Percentiles rank a stretch among this genome's conserved stretches.
phyloP scores from a whole-genome alignment of 768 basidiomycete species.

The Phlebiopsis flavidoalba region DNA sequence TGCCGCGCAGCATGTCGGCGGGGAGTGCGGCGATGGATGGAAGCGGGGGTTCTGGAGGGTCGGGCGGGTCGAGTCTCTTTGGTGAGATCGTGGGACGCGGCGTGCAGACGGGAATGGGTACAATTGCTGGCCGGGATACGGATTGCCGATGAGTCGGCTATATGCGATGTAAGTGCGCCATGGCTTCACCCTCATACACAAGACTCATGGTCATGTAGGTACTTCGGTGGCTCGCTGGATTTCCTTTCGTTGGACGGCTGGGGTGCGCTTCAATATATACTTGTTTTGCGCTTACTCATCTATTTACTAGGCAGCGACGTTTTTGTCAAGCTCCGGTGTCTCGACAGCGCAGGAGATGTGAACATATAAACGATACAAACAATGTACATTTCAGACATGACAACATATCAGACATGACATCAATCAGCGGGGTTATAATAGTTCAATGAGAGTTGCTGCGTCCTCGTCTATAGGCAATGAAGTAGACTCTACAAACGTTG shows the following conservation, averaged over 20 bases:
- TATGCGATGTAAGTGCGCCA: constrained; percentile 51
- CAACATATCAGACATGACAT: too few species aligned
- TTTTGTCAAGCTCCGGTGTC: constrained; percentile 47
- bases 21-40: constrained; percentile 51
- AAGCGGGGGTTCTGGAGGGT: constrained; percentile 16
- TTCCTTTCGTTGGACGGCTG: constrained; percentile 79
- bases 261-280: constrained; percentile 37
- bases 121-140: constrained; percentile 89
- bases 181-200: constrained; percentile 15
- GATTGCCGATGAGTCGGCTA: constrained; percentile 73
- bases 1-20: constrained; percentile 73
- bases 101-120: constrained; percentile 78
- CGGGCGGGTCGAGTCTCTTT: constrained; percentile 53
- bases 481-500: too few species aligned
- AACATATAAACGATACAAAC: constrained; percentile 29
- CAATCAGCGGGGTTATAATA: too few species aligned
- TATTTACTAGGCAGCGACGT: constrained; percentile 39
- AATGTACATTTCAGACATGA: too few species aligned
- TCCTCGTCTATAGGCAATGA: too few species aligned
- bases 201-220: constrained; percentile 36
- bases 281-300: constrained; percentile 4
- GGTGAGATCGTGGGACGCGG: constrained; percentile 75
- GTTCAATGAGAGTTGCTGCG: too few species aligned
- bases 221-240: constrained; percentile 85
- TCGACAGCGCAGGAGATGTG: constrained; percentile 49